A percentile compares a stretch with the other conserved stretches of the same genome.
Conservation (phyloP, 2,329 filamentous ascomycete genomes). For the Aspergillus pseudotamarii region DNA sequence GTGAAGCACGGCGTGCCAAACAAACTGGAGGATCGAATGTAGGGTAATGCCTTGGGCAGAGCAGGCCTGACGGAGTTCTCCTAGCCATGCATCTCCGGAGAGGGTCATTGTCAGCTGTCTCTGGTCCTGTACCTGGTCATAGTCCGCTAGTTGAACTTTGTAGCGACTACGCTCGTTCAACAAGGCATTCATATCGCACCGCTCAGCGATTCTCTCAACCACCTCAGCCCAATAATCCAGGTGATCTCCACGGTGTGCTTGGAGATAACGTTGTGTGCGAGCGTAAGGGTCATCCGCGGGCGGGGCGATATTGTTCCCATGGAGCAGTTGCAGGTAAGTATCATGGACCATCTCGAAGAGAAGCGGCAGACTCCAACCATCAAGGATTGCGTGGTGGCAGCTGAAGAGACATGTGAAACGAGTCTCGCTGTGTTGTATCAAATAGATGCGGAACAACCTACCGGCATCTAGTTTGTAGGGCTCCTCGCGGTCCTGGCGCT, state of each 20-base stretch:
- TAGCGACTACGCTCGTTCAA: neutral
- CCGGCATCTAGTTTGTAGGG: neutral
- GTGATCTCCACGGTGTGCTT: neutral
- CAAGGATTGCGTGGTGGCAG: neutral
- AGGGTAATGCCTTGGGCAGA: neutral
- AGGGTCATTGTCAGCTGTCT: neutral
- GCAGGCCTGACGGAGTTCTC: neutral
- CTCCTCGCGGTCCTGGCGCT: neutral
- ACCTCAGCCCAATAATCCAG: neutral
- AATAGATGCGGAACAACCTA: neutral
- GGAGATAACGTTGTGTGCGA: neutral
- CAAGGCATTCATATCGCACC: neutral
- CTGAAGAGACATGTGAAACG: neutral
- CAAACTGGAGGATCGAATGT: neutral
- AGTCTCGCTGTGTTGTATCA: neutral
- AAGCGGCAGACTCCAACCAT: neutral
- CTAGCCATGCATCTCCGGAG: neutral
- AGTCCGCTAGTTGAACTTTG: neutral
- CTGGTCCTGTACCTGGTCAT: neutral
- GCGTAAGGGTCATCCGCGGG: neutral
- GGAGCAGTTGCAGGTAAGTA: neutral
- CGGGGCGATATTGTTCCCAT: neutral
- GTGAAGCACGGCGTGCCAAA: neutral
- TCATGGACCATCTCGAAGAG: neutral
- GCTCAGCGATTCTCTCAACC: neutral